Percentiles rank a stretch among this genome's conserved stretches.
These are phyloP conservation scores for Xerocomus nothofagi DNA, from an alignment of 1,284 basidiomycete genomes.

Conservation along the genomic window DNA sequence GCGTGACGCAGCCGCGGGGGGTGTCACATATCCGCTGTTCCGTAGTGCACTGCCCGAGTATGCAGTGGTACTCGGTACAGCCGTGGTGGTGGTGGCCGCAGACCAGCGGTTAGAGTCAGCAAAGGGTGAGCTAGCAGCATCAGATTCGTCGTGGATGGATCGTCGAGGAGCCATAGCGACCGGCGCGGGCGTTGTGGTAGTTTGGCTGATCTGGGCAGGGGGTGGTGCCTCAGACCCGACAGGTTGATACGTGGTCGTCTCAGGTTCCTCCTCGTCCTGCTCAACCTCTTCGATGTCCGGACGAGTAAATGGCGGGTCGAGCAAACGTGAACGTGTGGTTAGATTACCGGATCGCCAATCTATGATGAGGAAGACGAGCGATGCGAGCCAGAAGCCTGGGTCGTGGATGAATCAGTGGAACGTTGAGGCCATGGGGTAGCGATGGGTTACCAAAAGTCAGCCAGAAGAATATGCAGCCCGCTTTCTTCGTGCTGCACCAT, in stretches of 20 bases:
- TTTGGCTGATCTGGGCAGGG: slow-evolving; percentile 15
- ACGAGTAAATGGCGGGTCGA: slow-evolving; percentile 70
- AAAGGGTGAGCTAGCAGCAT: slow-evolving; percentile 49
- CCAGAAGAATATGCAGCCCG: slow-evolving; percentile 86
- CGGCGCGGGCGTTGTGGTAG: slow-evolving; percentile 39
- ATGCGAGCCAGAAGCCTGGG: slow-evolving; percentile 66
- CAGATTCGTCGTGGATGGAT: slow-evolving; percentile 40
- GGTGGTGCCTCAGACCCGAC: slow-evolving; percentile 25
- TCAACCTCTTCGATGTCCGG: slow-evolving; percentile 44
- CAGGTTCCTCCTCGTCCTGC: slow-evolving; percentile 48
- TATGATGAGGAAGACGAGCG: slow-evolving; percentile 58
- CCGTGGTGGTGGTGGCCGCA: slow-evolving; percentile 29
- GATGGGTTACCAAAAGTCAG: slow-evolving; percentile 57
- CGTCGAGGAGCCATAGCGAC: slow-evolving; percentile 28
- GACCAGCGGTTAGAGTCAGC: slow-evolving; percentile 54
- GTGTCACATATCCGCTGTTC: slow-evolving; percentile 30
- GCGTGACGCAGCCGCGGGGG: slow-evolving; percentile 42
- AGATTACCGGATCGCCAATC: slow-evolving; percentile 75
- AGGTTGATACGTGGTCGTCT: slow-evolving; percentile 46
- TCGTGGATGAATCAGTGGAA: slow-evolving; percentile 8
- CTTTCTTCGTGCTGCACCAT: slow-evolving; percentile 91
- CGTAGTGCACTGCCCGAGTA: slow-evolving; percentile 32
- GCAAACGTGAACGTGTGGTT: slow-evolving; percentile 44
- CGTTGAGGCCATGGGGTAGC: slow-evolving; percentile 10
- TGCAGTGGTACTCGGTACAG: slow-evolving; percentile 37